Evolutionary conservation across 805 yeast genomes (phyloP), one percentile per base, ranked within the genome.

Genomic region (Starmera dryadoides): DNA sequence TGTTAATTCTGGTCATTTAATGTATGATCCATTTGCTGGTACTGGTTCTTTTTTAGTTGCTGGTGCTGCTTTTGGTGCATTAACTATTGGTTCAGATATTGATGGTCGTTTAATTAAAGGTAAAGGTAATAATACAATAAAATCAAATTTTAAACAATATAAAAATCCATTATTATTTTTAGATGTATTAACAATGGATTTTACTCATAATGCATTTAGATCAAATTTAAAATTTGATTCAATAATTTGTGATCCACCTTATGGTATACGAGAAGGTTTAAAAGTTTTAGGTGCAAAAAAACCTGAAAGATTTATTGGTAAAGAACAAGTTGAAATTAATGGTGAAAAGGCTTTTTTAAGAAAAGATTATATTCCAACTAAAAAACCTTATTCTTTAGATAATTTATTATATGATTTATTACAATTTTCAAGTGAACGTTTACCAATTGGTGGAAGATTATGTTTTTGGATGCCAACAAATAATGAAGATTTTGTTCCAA

Each of bases 391-490:
- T 55, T 82, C 84, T 41, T 69, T 93, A 48, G 86, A 85, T 46
- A 66, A 77, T 33, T 64, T 93, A 47, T 64, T 93, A 30, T 86
- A 82, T 49, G 97, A 91, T 55, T 64, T 93, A 29, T 64, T 93
- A 31, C 59, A 68, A 17, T 93, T 83, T 66, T 73, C 95, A 0
- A 77, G 88, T 3, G 66, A 71, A 12, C 73, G 89, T 49, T 67
- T 93, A 39, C 85, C 84, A 0, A 62, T 77, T 3, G 76, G 75
- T 7, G 96, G 97, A 1, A 67, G 98, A 46, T 67, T 93, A 28
- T 86, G 93, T 21, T 89, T 88, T 59, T 93, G 98, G 98, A 86
- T 89, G 93, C 98, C 98, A 0, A 83, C 95, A 1, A 95, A 96
- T 1, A 88, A 89, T 56, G 95, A 86, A 52, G 94, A 85, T 48